Evolutionary conservation across 148 eudicot genomes (phyloP).

Genomic region (Linanthus parryae): DNA sequence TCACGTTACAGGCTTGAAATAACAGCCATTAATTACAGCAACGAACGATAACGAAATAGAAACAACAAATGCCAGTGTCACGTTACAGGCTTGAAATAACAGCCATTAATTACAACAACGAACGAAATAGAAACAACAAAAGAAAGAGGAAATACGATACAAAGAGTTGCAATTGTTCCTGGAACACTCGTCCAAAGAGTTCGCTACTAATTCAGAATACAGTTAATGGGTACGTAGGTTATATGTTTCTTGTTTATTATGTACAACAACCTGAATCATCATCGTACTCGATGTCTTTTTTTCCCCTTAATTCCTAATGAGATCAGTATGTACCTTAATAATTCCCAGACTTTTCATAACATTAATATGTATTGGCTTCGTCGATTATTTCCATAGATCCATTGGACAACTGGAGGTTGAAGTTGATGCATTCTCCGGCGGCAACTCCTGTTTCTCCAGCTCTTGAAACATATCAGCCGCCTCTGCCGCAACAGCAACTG

Average conservation of each 20-base stretch:
- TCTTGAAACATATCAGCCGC: too few species aligned
- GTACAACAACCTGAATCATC: too few species aligned
- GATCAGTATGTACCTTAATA: constrained; percentile 17
- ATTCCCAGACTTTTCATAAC: background rate
- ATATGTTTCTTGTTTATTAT: constrained; percentile 10
- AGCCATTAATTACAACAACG: constrained; percentile 9
- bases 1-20: constrained; percentile 13
- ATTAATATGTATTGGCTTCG: background rate
- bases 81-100: constrained; percentile 15
- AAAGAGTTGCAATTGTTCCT: too few species aligned
- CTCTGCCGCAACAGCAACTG: too few species aligned
- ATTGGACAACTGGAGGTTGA: constrained; percentile 30
- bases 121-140: too few species aligned
- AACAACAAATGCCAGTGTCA: constrained; percentile 15
- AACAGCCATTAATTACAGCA: constrained; percentile 12
- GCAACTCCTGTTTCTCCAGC: constrained; percentile 25
- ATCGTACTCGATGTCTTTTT: too few species aligned
- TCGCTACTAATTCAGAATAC: too few species aligned
- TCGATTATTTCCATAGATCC: constrained; percentile 46
- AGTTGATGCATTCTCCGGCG: constrained; percentile 25
- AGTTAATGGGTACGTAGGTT: too few species aligned
- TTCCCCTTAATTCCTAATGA: background rate
- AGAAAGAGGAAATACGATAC: too few species aligned
- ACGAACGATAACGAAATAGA: too few species aligned
- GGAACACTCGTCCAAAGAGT: too few species aligned